Evolutionary conservation across 768 basidiomycete species (phyloP).

Genomic region (Lentinula guzmanii): DNA sequence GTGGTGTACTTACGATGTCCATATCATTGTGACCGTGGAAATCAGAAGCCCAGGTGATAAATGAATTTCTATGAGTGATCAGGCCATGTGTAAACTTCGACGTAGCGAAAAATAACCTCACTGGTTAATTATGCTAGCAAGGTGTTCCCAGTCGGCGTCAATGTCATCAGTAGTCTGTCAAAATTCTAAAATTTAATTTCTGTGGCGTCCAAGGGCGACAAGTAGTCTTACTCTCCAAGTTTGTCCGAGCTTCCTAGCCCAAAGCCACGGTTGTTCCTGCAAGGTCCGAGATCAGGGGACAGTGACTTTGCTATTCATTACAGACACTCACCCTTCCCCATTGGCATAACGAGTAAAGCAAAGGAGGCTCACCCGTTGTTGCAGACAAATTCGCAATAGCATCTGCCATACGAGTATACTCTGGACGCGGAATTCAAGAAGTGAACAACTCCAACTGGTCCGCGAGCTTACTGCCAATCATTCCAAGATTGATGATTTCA

Average conservation of each 20-base stretch:
- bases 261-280: conserved; percentile 59
- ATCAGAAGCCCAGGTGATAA: conserved; percentile 54
- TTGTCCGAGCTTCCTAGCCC: conserved; percentile 55
- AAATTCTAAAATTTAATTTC: neutral
- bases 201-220: neutral
- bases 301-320: neutral
- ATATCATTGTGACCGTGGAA: conserved; percentile 67
- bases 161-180: conserved; percentile 47
- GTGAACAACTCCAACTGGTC: conserved; percentile 2
- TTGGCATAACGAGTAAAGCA: conserved; percentile 58
- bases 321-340: conserved; percentile 53
- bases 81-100: neutral
- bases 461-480: conserved; percentile 41
- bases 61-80: conserved; percentile 45
- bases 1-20: conserved; percentile 44
- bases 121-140: conserved; percentile 51
- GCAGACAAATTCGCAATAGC: conserved; percentile 47
- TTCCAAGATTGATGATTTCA: conserved; percentile 46
- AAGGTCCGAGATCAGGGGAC: neutral
- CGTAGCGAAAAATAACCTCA: conserved; percentile 17
- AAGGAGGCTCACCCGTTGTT: conserved; percentile 43
- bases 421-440: conserved; percentile 21
- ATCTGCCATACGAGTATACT: conserved; percentile 54
- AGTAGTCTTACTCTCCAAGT: conserved; percentile 51
- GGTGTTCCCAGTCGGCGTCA: conserved; percentile 39